A percentile compares a stretch with the other conserved stretches of the same genome.
Evolutionary conservation across 768 basidiomycete species (phyloP).

Genomic region (Lanmaoa rubissima): DNA sequence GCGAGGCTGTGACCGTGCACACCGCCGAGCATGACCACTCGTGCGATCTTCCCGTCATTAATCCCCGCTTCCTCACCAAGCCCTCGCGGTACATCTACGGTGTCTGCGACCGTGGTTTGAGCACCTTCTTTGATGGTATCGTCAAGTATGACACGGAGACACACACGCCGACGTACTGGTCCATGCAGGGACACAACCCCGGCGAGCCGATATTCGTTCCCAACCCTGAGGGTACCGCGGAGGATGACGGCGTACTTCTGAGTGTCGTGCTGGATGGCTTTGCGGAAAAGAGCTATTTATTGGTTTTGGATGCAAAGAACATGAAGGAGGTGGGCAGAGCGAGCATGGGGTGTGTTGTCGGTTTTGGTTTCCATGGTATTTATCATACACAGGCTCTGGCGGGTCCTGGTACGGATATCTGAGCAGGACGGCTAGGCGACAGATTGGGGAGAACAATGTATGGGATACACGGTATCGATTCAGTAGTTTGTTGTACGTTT

Average conservation of each 20-base stretch:
- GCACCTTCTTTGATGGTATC: constrained; percentile 35
- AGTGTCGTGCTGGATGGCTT: constrained; percentile 37
- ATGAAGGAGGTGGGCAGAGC: constrained; percentile 39
- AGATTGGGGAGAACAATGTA: not conserved
- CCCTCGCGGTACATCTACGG: constrained; percentile 36
- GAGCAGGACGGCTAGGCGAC: not conserved
- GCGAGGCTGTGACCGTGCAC: constrained; percentile 18
- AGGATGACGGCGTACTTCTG: constrained; percentile 39
- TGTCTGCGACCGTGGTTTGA: constrained; percentile 25
- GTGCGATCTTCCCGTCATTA: constrained; percentile 37
- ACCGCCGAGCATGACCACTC: constrained; percentile 29
- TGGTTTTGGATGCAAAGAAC: constrained; percentile 36
- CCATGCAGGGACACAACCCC: constrained; percentile 28
- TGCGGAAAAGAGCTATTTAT: constrained; percentile 32
- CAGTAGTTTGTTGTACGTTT: not conserved
- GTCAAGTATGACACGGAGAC: constrained; percentile 36
- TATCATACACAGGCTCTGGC: constrained; percentile 11
- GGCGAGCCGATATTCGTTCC: constrained; percentile 39
- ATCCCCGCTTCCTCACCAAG: constrained; percentile 31
- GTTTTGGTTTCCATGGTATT: constrained; percentile 39
- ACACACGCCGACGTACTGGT: constrained; percentile 28
- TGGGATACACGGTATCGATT: not conserved
- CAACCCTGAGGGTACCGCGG: constrained; percentile 26
- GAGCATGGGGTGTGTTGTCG: constrained; percentile 31
- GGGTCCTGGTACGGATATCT: constrained; percentile 23